Evolutionary conservation across 2,329 filamentous ascomycete genomes (phyloP).

Genomic region (Huntiella abstrusa): DNA sequence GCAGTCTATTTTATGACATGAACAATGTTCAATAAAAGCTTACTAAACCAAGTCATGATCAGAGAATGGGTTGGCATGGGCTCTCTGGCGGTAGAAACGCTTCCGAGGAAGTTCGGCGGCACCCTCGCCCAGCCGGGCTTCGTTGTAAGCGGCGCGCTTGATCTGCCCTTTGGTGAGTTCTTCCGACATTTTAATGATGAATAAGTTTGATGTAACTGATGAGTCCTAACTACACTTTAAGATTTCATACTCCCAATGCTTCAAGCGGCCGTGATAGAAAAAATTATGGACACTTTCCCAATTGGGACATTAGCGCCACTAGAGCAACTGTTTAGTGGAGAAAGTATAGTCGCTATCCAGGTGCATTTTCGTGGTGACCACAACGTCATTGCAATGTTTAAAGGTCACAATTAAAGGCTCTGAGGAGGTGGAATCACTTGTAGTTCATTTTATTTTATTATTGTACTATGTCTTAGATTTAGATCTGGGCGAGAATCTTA

Average conservation of each 20-base stretch:
- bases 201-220: background rate
- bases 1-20: conserved; percentile 1
- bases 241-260: no score
- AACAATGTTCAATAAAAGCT: conserved; percentile 16
- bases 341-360: background rate
- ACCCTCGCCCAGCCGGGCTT: conserved; percentile 19
- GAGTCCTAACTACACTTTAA: background rate
- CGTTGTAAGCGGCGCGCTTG: conserved; percentile 48
- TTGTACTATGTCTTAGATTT: conserved; percentile 14
- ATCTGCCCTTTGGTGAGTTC: conserved; percentile 33
- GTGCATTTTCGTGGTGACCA: background rate
- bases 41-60: conserved; percentile 85
- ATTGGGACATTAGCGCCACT: conserved; percentile 1
- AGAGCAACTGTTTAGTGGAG: background rate
- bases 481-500: conserved; percentile 63
- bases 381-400: background rate
- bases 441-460: background rate
- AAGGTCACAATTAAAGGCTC: background rate
- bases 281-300: conserved; percentile 5
- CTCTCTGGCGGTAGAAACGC: conserved; percentile 88
- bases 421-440: background rate
- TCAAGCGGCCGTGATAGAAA: background rate
- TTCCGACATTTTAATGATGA: conserved; percentile 14
- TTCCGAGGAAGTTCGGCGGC: conserved; percentile 61
- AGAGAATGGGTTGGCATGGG: conserved; percentile 95